Base-by-base conservation (phyloP, 768 basidiomycete genomes). In the Lenzites betulinus region DNA sequence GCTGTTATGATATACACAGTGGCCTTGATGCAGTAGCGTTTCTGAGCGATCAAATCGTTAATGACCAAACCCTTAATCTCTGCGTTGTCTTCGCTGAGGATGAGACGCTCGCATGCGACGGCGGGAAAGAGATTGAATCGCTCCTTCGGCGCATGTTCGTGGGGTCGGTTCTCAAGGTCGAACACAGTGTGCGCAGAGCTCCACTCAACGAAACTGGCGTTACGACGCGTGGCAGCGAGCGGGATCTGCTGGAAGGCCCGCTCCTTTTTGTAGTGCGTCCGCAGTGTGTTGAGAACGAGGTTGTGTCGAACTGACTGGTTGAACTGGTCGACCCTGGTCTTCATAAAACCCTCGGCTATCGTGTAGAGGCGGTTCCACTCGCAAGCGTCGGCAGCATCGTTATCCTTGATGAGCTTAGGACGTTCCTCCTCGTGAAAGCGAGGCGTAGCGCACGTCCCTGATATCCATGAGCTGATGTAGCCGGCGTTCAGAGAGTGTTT, bases 231-330 rank as follows among this genome's bases (percentile, higher is more conserved):
- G 49, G 67, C 69, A 1, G 69, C 69, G 16, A 70, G 64, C 1
- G 69, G 69, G 11, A 69, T 56, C 6, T 67, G 54, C 46, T 52
- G 36, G 48, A 68, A 58, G 8, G n/a, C 36, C 25, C 59, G 63
- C 28, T 41, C 16, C n/a, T 51, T 36, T 8, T 23, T 7, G 59
- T 58, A 67, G 5, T 43, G 42, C 2, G 61, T 49, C 33, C 46
- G 43, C 9, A 68, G 66, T 7, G 51, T 58, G 9, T 46, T 8
- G 26, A 70, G 63, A 22, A 70, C 69, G 38, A 65, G 46, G 33
- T 50, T 63, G 58, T 70, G 69, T 12, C 69, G 68, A 30, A 70
- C 66, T 1, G 69, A 70, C 18, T 56, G 23, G 36, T 64, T 58
- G 60, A 69, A 70, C 46, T 66, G 54, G 13, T 26, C 30, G 7